Evolutionary conservation across 2,329 filamentous ascomycete species (phyloP).

Genomic region (Bipolaris cookei): DNA sequence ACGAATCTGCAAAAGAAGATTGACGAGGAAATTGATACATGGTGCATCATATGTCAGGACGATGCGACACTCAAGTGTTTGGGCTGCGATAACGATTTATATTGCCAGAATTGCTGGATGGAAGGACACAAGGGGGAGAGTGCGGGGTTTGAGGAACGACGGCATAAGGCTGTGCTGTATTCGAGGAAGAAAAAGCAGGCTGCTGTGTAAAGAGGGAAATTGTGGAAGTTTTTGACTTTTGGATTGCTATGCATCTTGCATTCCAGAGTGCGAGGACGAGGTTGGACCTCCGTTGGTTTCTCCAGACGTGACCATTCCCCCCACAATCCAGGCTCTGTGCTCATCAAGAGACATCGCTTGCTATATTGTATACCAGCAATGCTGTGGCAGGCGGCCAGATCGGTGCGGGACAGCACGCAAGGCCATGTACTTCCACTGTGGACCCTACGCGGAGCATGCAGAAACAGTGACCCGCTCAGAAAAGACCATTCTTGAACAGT

Average conservation of each 20-base stretch:
- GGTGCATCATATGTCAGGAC: conserved; percentile 84
- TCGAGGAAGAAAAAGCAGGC: conserved; percentile 28
- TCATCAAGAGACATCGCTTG: not conserved
- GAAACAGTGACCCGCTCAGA: not conserved
- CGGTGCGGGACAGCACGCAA: not conserved
- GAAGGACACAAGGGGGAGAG: conserved; percentile 76
- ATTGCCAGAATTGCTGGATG: conserved; percentile 79
- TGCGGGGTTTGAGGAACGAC: conserved; percentile 72
- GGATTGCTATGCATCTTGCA: no score
- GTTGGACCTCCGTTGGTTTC: not conserved
- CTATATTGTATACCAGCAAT: not conserved
- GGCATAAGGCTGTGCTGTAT: conserved; percentile 71
- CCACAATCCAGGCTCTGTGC: not conserved
- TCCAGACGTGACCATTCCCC: no score
- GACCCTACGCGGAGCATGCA: not conserved
- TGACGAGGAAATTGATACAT: conserved; percentile 75
- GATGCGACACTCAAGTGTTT: conserved; percentile 75
- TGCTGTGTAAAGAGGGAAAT: conserved; percentile 11
- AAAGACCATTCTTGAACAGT: not conserved
- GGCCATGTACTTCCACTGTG: no score
- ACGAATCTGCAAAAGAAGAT: conserved; percentile 55
- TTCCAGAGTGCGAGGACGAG: not conserved
- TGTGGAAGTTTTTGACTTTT: not conserved
- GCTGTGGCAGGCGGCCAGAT: not conserved
- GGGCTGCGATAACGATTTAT: conserved; percentile 74